Conservation (phyloP, 805 yeast genomes). For the Monosporozyma aquatica region DNA sequence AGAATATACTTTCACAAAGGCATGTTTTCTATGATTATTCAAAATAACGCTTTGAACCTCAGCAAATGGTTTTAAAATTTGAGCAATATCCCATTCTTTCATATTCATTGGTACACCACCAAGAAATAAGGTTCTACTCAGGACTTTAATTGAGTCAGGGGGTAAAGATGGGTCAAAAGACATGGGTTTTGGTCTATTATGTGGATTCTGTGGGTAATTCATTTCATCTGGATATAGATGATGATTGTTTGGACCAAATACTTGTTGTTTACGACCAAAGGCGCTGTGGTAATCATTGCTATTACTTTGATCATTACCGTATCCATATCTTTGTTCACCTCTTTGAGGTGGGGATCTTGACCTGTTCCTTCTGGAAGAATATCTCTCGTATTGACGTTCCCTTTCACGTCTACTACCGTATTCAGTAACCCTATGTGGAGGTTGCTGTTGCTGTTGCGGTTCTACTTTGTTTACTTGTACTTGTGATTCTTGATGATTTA, state of each 20-base stretch:
- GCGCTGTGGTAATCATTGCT: constrained; percentile 5
- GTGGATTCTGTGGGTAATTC: constrained; percentile 63
- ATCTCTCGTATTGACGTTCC: constrained; percentile 20
- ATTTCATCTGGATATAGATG: constrained; percentile 41
- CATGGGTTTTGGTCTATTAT: constrained; percentile 67
- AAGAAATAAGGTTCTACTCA: constrained; percentile 82
- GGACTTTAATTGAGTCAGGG: constrained; percentile 70
- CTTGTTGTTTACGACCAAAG: constrained; percentile 1
- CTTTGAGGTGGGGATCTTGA: constrained; percentile 40
- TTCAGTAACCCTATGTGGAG: constrained; percentile 20
- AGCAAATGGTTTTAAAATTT: constrained; percentile 72
- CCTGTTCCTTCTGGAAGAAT: constrained; percentile 38
- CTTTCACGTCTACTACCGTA: constrained; percentile 31
- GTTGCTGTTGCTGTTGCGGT: not conserved
- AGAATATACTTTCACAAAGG: constrained; percentile 89
- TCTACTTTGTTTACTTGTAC: not conserved
- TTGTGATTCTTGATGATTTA: constrained; percentile 1
- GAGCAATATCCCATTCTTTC: constrained; percentile 64
- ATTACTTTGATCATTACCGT: constrained; percentile 2
- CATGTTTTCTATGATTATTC: constrained; percentile 86
- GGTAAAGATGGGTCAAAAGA: constrained; percentile 64
- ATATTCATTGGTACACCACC: constrained; percentile 86
- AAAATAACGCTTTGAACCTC: constrained; percentile 86
- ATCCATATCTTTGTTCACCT: not conserved
- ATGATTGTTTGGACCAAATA: constrained; percentile 24